These are phyloP conservation scores for Melampsora larici-populina DNA, from an alignment of 1,284 basidiomycete genomes.

Conservation along the genomic window DNA sequence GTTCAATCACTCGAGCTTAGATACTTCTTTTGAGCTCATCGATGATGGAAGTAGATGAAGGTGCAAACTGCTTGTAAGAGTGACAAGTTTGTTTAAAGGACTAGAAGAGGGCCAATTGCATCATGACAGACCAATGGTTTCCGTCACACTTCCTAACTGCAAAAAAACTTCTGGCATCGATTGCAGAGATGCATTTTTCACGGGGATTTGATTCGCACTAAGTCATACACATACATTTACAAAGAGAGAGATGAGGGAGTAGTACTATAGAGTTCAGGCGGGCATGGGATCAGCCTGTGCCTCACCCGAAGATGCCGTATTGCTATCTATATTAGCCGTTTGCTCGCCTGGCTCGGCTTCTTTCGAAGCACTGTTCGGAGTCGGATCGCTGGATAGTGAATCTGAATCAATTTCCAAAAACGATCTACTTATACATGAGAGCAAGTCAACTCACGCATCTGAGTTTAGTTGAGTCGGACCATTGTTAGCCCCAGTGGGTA, in stretches of 20 bases:
- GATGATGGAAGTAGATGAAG: no score
- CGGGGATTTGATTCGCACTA: background rate
- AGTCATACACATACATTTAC: conserved; percentile 3
- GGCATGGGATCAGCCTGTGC: background rate
- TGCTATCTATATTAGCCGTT: background rate
- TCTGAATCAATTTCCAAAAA: background rate
- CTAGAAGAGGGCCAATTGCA: no score
- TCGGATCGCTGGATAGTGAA: background rate
- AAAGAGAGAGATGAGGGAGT: background rate
- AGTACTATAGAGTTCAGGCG: background rate
- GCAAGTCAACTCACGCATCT: background rate
- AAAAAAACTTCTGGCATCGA: no score
- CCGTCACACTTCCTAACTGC: no score
- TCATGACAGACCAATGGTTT: no score
- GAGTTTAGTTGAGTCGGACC: conserved; percentile 15
- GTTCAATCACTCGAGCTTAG: no score
- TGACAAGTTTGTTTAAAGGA: no score
- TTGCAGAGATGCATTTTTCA: no score
- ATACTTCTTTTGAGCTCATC: no score
- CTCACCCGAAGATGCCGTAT: background rate
- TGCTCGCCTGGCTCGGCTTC: background rate
- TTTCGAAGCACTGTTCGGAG: background rate
- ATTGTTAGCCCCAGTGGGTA: conserved; percentile 2
- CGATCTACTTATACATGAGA: conserved; percentile 1
- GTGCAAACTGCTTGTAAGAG: no score